phyloP scores from a whole-genome alignment of 148 eudicot species.

The Rhododendron simsii region DNA sequence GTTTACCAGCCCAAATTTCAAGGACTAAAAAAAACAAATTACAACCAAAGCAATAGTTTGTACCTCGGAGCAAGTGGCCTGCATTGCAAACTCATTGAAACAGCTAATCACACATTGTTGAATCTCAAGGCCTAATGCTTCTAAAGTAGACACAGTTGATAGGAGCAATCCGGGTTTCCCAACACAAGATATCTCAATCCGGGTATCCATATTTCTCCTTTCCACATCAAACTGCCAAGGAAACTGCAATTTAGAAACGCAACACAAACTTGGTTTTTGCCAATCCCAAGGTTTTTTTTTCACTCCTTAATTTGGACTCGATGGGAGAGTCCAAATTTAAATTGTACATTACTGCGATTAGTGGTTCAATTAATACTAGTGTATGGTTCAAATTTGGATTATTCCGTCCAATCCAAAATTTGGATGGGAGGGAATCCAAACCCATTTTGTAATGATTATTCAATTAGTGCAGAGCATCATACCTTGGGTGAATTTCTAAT shows the following conservation, averaged over 20 bases:
- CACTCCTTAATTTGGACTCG: background rate
- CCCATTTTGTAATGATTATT: background rate
- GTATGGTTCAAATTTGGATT: background rate
- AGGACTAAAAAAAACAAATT: background rate
- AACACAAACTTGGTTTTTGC: background rate
- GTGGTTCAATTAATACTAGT: background rate
- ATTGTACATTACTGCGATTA: background rate
- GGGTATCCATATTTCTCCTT: slow-evolving; percentile 25
- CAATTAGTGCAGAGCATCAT: background rate
- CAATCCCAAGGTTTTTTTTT: background rate
- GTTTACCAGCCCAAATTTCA: background rate
- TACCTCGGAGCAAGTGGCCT: slow-evolving; percentile 52
- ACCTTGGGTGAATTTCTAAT: slow-evolving; percentile 32
- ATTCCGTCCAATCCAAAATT: background rate
- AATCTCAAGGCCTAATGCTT: slow-evolving; percentile 38
- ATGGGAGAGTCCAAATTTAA: background rate
- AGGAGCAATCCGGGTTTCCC: slow-evolving; percentile 41
- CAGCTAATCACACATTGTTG: slow-evolving; percentile 50
- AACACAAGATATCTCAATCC: slow-evolving; percentile 34
- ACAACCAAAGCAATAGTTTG: background rate
- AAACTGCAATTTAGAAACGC: background rate
- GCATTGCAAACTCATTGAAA: slow-evolving; percentile 39
- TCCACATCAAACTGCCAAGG: slow-evolving; percentile 37
- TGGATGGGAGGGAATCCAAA: background rate
- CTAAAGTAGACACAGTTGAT: slow-evolving; percentile 36